Evolutionary conservation across 495 filamentous ascomycete species (phyloP), one percentile per base, ranked within the genome.

Genomic region (Hypoxylon lenormandii): DNA sequence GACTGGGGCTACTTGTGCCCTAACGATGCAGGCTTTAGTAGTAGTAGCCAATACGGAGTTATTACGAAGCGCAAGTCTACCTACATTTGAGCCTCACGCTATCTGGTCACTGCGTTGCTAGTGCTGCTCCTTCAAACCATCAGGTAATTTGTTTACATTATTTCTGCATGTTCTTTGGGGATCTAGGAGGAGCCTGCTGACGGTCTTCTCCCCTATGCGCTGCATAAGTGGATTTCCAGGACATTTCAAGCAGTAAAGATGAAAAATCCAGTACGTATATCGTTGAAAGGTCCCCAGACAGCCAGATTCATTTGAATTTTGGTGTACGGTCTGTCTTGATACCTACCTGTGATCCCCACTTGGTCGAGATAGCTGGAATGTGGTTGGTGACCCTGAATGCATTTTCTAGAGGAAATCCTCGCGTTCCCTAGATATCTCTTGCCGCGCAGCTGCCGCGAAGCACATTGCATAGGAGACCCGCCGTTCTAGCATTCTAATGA

Each of bases 291-390:
- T 16, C 23, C 15, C 12, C n/a, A n/a, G n/a, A n/a, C n/a, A n/a
- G n/a, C 19, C n/a, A 23, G 42, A 26, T 21, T 28, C 16, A 49
- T 33, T 56, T 22, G 21, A 50, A 56, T 30, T 18, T 43, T 30
- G 51, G 60, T 49, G 33, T 22, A 30, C 26, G 37, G 12, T 50
- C 30, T 42, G 40, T 37, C 38, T 28, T 22, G 30, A 56, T 15
- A 42, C 30, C 43, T n/a, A n/a, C n/a, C 22, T 49, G 54, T 53
- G 28, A 33, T 33, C 30, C 21, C 26, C 38, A 53, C 36, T 47
- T 46, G 59, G 49, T 28, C 28, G 21, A 42, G 22, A 40, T 60
- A 26, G 15, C 38, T 15, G 15, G 38, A 42, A n/a, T 36, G 15
- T 38, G 33, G 18, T 60, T 13, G n/a, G 22, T 50, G 46, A 23